Evolutionary conservation across 192 early-diverging fungal species (phyloP), one percentile per base, ranked within the genome.

Genomic region (Dissophora ornata): DNA sequence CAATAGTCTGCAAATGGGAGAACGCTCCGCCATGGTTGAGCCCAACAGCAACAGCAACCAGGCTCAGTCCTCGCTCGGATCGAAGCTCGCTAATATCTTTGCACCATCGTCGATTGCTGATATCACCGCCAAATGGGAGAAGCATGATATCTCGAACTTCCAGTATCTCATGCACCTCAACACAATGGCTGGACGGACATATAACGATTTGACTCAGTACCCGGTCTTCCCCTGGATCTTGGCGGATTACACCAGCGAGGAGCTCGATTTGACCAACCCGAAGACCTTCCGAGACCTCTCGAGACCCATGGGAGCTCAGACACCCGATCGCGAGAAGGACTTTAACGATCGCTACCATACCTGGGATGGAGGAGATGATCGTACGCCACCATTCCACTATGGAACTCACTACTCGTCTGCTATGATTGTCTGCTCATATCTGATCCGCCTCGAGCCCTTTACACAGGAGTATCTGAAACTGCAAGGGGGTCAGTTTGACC

Each of bases 341-440:
- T 93, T 89, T 73, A 68, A 82, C 28, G 87, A 88, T 16, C 80
- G 89, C 16, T 89, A 87, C 69, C 81, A 82, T 28, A 83, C 85
- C 34, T 90, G 89, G 87, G 89, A 90, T 48, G 68, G 83, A 64
- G 70, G 68, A 12, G 79, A 82, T 40, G 81, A 71, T 26, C 70
- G 59, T 13, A 82, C 70, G 9, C 87, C 87, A 30, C 83, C 87
- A 42, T 97, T 96, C 80, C 93, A 95, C 54, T 98, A 98, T 73
- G 97, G 96, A n/a, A 96, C 96, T 11, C 97, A 98, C 71, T 98
- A 98, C 78, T 95, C 94, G 1, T 97, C 95, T 7, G 92, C 97
- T 1, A 93, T 93, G 80, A 89, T 93, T 46, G 94, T 96, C 2
- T 89, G 94, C 22, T 94, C 92, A 28, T 98, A 93, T 66, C 70